These are phyloP conservation scores for Lepraria neglecta DNA, from an alignment of 495 filamentous ascomycete species.

Conservation along the genomic window DNA sequence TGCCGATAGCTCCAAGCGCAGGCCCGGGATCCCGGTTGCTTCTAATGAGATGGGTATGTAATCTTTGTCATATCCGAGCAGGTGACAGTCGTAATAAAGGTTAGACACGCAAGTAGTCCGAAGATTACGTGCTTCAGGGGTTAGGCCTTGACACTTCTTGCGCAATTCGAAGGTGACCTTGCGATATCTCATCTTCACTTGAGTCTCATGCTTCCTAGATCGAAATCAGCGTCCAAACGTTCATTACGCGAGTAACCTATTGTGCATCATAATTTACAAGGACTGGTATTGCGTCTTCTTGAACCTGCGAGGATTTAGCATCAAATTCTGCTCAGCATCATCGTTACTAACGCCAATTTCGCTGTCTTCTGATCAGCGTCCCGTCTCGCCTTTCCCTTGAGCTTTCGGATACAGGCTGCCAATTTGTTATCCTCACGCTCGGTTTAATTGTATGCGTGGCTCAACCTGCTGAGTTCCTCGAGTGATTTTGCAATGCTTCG, in stretches of 20 bases:
- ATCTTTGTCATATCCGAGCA: constrained; percentile 2
- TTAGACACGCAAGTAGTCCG: constrained; percentile 1
- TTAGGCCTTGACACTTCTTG: background rate
- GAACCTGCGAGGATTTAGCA: background rate
- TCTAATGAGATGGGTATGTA: background rate
- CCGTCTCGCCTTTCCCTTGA: background rate
- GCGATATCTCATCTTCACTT: constrained; percentile 7
- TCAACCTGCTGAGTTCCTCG: background rate
- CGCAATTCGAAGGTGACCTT: background rate
- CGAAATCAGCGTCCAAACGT: background rate
- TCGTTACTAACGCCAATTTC: background rate
- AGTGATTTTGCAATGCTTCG: background rate
- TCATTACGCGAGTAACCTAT: no score
- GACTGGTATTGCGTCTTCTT: background rate
- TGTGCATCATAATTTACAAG: no score
- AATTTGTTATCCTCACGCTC: background rate
- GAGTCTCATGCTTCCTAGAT: background rate
- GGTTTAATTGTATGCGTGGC: background rate
- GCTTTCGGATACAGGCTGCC: no score
- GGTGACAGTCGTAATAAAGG: background rate
- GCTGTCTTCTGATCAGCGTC: background rate
- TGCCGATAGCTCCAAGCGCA: background rate
- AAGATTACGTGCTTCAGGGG: background rate
- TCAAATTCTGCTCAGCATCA: no score
- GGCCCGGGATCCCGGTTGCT: background rate